Base-by-base conservation (phyloP, 208 protist genomes). In the Acanthamoeba rhysodes region DNA sequence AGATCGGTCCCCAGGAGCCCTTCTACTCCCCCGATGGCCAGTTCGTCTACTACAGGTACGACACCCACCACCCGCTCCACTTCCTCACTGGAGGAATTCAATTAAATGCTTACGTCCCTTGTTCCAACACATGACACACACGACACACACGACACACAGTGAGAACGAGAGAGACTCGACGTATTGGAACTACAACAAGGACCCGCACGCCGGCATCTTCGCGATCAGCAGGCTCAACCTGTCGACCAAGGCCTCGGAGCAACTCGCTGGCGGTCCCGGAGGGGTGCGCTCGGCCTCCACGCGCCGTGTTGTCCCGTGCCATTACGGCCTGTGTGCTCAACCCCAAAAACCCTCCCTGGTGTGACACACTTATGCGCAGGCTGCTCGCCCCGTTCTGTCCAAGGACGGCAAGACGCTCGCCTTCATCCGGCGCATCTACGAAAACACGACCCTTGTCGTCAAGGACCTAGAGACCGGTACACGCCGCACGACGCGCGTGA, bases 131-230 rank as follows among this genome's bases (percentile, higher is more conserved):
- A 90, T 59, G 62, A 32, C n/a, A 27, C 29, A 29, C n/a, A 74
- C 27, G 2, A 4, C 37, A 41, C 37, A 41, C 37, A 41, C 37
- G 37, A 10, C 55, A 8, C 80, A 62, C 90, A 78, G 57, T 24
- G 20, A 94, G 32, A 94, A 74, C 27, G 66, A 29, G 18, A 53
- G n/a, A 1, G 66, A 94, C 53, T 34, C 50, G 29, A 62, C 29
- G 9, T 85, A 41, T 41, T 94, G 68, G 70, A 76, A 84, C 64
- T 94, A 94, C 90, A 84, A 82, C 90, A 94, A 94, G 74, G 41
- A 94, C 90, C 90, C 90, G 32, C 90, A 94, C 22, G 59, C 68
- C 27, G 90, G 90, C 59, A 93, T 93, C 59, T 93, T 80, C 27
- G 88, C 68, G 29, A 93, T 93, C 27, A 53, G 59, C 27, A 8